Evolutionary conservation across 1,139 yeast species (phyloP).

Genomic region (Wickerhamomyces sp.): DNA sequence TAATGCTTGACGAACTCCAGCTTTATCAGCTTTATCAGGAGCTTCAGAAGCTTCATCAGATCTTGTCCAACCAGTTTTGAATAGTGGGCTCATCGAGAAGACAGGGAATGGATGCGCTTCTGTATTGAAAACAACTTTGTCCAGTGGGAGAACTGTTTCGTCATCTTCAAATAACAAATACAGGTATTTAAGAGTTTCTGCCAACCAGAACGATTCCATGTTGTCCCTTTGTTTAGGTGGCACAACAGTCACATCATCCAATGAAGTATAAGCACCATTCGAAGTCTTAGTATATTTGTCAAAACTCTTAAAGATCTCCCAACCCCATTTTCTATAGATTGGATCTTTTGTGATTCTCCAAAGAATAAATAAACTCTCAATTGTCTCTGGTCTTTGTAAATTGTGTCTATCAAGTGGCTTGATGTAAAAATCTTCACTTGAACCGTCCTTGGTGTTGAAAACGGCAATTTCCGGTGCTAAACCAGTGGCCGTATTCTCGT

Average conservation of each 20-base stretch:
- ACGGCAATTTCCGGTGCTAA: slow-evolving; percentile 86
- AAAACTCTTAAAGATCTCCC: slow-evolving; percentile 75
- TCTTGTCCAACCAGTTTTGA: slow-evolving; percentile 61
- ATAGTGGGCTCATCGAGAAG: slow-evolving; percentile 49
- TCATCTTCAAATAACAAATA: slow-evolving; percentile 75
- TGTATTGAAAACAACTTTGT: slow-evolving; percentile 77
- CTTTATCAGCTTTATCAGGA: background rate
- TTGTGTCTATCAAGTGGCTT: slow-evolving; percentile 76
- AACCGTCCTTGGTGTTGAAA: slow-evolving; percentile 46
- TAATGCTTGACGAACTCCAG: slow-evolving; percentile 4
- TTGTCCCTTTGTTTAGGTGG: slow-evolving; percentile 60
- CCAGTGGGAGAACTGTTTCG: slow-evolving; percentile 53
- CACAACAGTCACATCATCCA: slow-evolving; percentile 55
- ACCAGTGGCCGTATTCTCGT: slow-evolving; percentile 68
- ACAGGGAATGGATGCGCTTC: slow-evolving; percentile 90
- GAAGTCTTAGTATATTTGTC: slow-evolving; percentile 52
- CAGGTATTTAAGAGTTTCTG: slow-evolving; percentile 87
- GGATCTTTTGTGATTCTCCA: slow-evolving; percentile 79
- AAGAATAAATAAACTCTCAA: slow-evolving; percentile 78
- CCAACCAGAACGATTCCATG: slow-evolving; percentile 91
- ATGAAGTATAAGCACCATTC: slow-evolving; percentile 58
- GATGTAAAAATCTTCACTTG: slow-evolving; percentile 55
- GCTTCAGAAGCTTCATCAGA: background rate
- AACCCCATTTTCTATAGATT: slow-evolving; percentile 87
- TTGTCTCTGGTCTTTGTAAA: slow-evolving; percentile 91